Percentiles rank a stretch among this genome's conserved stretches.
Conservation (phyloP, 257 asterid species). For the Salvia miltiorrhiza region DNA sequence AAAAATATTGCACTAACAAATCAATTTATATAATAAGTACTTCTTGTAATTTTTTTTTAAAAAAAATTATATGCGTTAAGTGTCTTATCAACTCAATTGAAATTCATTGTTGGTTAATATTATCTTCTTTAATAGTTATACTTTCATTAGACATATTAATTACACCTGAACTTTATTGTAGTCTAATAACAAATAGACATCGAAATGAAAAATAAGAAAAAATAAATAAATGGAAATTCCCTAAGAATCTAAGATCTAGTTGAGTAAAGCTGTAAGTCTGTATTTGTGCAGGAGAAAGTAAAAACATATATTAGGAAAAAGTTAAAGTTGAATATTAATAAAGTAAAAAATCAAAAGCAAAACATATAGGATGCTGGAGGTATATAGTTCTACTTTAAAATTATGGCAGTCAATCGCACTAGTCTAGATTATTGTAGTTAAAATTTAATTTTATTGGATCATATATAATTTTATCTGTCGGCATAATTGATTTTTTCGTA, state of each 20-base stretch:
- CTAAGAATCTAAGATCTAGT: not conserved
- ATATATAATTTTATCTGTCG: too few relatives aligned
- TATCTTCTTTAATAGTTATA: not conserved
- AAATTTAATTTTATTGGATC: too few relatives aligned
- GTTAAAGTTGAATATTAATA: conserved; percentile 5
- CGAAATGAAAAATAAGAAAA: not conserved
- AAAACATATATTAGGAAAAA: not conserved
- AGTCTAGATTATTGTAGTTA: too few relatives aligned
- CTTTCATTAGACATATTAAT: too few relatives aligned
- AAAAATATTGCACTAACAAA: too few relatives aligned
- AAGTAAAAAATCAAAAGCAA: not conserved
- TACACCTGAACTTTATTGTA: too few relatives aligned
- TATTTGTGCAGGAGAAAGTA: not conserved
- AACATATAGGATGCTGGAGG: not conserved
- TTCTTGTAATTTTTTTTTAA: too few relatives aligned
- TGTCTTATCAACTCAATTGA: too few relatives aligned
- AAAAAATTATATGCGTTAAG: too few relatives aligned
- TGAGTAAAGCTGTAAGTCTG: conserved; percentile 12
- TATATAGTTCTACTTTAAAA: not conserved
- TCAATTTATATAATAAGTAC: too few relatives aligned
- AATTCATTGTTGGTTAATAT: too few relatives aligned
- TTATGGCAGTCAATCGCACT: not conserved
- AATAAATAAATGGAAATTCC: not conserved
- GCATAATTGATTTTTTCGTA: too few relatives aligned
- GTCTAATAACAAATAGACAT: not conserved